Percentiles rank a stretch among this genome's conserved stretches.
Conservation (phyloP, 306 rosid genomes). For the Prunus persica region Prunus_persica_NCBIv2 NC_034015.1:21830001-21830500, state of each 20-base stretch:
- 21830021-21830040: constrained; percentile 93
- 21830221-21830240: constrained; percentile 75
- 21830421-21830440: constrained; percentile 80
- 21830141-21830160: constrained; percentile 77
- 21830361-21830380: constrained; percentile 95
- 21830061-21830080: neutral
- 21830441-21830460: constrained; percentile 89
- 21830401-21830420: constrained; percentile 96
- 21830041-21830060: constrained; percentile 19
- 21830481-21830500: constrained; percentile 86
- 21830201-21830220: constrained; percentile 78
- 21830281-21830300: constrained; percentile 1
- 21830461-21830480: constrained; percentile 95
- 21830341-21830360: constrained; percentile 85
- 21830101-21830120: constrained; percentile 21
- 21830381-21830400: constrained; percentile 86
- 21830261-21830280: constrained; percentile 9
- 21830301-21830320: constrained; percentile 49
- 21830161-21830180: constrained; percentile 95
- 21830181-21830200: constrained; percentile 90
- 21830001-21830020: constrained; percentile 72
- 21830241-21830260: constrained; percentile 18
- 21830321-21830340: constrained; percentile 90
- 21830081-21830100: neutral
- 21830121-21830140: constrained; percentile 69